A percentile compares a stretch with the other conserved stretches of the same genome.
Conservation (phyloP, 2,329 filamentous ascomycete genomes). For the Cadophora luteo-olivacea region DNA sequence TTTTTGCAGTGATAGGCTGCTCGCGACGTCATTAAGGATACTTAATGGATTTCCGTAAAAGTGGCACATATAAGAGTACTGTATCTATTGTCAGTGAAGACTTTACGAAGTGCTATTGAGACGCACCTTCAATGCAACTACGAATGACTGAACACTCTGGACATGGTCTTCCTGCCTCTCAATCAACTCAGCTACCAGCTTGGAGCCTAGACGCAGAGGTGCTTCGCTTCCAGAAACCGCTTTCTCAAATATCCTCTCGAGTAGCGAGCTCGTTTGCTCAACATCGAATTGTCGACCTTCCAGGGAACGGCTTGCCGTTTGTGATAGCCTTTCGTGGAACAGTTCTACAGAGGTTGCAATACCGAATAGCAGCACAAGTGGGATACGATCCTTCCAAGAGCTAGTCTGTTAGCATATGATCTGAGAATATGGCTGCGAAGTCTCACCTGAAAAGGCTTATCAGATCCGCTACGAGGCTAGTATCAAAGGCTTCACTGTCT, state of each 20-base stretch:
- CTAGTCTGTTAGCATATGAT: slow-evolving; percentile 42
- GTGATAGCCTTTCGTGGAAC: slow-evolving; percentile 75
- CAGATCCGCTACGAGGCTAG: slow-evolving; percentile 72
- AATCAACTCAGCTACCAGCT: slow-evolving; percentile 66
- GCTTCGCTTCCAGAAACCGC: slow-evolving; percentile 65
- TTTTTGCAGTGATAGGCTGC: slow-evolving; percentile 41
- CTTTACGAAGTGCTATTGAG: background rate
- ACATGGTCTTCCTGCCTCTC: slow-evolving; percentile 80
- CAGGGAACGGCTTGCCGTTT: slow-evolving; percentile 70
- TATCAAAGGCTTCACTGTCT: slow-evolving; percentile 84
- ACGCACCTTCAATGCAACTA: slow-evolving; percentile 70
- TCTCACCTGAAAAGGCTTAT: slow-evolving; percentile 71
- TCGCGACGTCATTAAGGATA: slow-evolving; percentile 57
- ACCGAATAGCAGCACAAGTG: slow-evolving; percentile 78
- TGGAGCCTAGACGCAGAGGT: slow-evolving; percentile 67
- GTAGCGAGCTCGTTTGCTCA: slow-evolving; percentile 72
- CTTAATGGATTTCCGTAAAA: slow-evolving; percentile 82
- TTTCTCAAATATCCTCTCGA: slow-evolving; percentile 74
- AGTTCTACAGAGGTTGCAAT: slow-evolving; percentile 83
- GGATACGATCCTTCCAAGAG: slow-evolving; percentile 77
- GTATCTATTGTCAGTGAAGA: slow-evolving; percentile 31
- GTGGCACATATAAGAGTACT: slow-evolving; percentile 87
- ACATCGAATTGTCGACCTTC: slow-evolving; percentile 79
- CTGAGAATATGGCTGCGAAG: background rate
- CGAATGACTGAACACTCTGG: slow-evolving; percentile 75